Percentiles rank a stretch among this genome's conserved stretches.
Conservation (phyloP, 2,329 filamentous ascomycete genomes). For the Penicillium sp. region DNA sequence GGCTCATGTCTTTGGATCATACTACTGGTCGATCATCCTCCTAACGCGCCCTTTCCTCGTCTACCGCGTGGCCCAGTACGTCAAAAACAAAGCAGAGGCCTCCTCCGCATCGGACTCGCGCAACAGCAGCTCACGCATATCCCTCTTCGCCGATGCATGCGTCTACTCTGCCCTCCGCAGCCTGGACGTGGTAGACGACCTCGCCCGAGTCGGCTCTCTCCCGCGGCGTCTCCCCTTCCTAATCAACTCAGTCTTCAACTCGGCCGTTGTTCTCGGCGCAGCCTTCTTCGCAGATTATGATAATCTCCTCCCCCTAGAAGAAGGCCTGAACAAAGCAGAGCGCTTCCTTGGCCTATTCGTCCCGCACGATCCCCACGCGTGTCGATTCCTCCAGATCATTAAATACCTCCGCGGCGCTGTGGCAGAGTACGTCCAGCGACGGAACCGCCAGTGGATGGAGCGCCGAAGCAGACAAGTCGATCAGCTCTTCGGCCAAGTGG, state of each 20-base stretch:
- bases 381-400: constrained; percentile 40
- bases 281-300: constrained; percentile 51
- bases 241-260: constrained; percentile 51
- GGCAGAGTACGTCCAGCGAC: constrained; percentile 38
- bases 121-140: constrained; percentile 32
- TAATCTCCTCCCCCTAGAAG: constrained; percentile 36
- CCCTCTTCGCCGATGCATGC: constrained; percentile 42
- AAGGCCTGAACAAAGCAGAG: constrained; percentile 38
- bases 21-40: constrained; percentile 58
- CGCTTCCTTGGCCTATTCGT: constrained; percentile 36
- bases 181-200: constrained; percentile 42
- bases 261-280: constrained; percentile 48
- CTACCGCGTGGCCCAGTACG: constrained; percentile 50
- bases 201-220: constrained; percentile 36
- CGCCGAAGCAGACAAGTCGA: constrained; percentile 42
- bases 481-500: constrained; percentile 45
- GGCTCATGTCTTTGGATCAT: constrained; percentile 53
- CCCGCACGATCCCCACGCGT: constrained; percentile 40
- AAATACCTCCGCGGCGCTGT: constrained; percentile 44
- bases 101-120: constrained; percentile 21
- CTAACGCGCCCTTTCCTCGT: constrained; percentile 56
- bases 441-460: constrained; percentile 44
- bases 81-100: constrained; percentile 31
- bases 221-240: constrained; percentile 49
- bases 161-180: constrained; percentile 48